Base-by-base conservation (phyloP, 2,329 filamentous ascomycete species). In the Daldinia sp. region DNA sequence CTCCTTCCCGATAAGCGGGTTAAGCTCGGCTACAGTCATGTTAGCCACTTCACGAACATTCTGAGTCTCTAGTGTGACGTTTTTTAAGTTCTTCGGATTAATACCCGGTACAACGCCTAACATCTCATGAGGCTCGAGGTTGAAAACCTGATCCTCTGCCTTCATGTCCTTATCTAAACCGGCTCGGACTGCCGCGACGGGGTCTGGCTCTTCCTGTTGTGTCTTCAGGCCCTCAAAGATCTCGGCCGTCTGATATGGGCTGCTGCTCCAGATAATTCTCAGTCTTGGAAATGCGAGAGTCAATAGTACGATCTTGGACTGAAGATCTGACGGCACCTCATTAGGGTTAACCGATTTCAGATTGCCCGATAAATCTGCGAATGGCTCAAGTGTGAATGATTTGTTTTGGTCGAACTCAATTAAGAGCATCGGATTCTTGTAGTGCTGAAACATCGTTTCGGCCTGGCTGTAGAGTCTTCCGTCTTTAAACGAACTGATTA, bases 361-460 rank as follows among this genome's bases (percentile, higher is more conserved):
- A 56, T 84, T 87, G n/a, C 86, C 82, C 7, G 84, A 83, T 54
- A 90, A 72, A 77, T 91, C 89, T 49, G 89, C 89, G 71, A 93
- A 85, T 0, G 91, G 90, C 76, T 94, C 95, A 13, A 99, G 88
- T 0, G 94, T 98, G 77, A 99, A 99, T 3, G 92, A 94, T 77
- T 96, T 97, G 80, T 96, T 94, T 75, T 96, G 91, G 75, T 97
- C 94, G 76, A 99, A 99, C 77, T 99, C 95, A 73, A 99, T 98
- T 43, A 99, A 86, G 5, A 99, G 87, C 86, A 98, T 92, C 0
- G 93, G 90, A 68, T 79, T 88, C 73, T 90, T 90, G 85, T 99
- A 99, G 79, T 98, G 89, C 75, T 92, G 88, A 61, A 96, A 90
- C 94, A 99, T 98, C 48, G 91, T 89, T 78, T 98, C 94, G 37